Evolutionary conservation across 1,139 yeast species (phyloP).

Genomic region (Pichia sp.): DNA sequence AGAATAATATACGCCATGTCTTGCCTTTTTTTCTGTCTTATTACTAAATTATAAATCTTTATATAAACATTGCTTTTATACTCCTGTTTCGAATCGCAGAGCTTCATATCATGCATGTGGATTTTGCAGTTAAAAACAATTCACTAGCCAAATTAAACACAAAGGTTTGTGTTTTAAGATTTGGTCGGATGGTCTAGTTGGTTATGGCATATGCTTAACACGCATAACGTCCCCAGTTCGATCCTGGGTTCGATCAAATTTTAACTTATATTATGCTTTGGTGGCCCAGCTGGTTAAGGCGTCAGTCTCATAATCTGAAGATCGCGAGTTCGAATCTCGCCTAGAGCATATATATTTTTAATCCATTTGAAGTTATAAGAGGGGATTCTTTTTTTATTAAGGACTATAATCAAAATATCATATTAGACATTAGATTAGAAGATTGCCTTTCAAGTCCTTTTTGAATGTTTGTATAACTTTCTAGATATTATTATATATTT

Average conservation of each 20-base stretch:
- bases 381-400: not conserved
- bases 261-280: slow-evolving; percentile 13
- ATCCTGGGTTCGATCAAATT: slow-evolving; percentile 95
- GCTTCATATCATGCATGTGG: too few relatives aligned
- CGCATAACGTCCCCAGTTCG: slow-evolving; percentile 99
- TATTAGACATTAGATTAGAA: too few relatives aligned
- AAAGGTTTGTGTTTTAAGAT: not conserved
- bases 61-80: too few relatives aligned
- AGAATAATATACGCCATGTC: too few relatives aligned
- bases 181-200: slow-evolving; percentile 84
- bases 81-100: too few relatives aligned
- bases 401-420: too few relatives aligned
- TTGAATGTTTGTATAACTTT: not conserved
- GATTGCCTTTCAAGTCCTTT: too few relatives aligned
- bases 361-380: not conserved
- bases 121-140: too few relatives aligned
- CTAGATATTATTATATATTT: too few relatives aligned
- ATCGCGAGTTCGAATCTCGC: slow-evolving; percentile 26
- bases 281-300: slow-evolving; percentile 26
- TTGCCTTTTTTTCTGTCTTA: too few relatives aligned
- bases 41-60: too few relatives aligned
- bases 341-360: slow-evolving; percentile 18
- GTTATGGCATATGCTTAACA: slow-evolving; percentile 99
- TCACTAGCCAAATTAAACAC: too few relatives aligned
- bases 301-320: slow-evolving; percentile 25